Evolutionary conservation across 805 yeast genomes (phyloP).

Genomic region (Hanseniaspora clermontiae): DNA sequence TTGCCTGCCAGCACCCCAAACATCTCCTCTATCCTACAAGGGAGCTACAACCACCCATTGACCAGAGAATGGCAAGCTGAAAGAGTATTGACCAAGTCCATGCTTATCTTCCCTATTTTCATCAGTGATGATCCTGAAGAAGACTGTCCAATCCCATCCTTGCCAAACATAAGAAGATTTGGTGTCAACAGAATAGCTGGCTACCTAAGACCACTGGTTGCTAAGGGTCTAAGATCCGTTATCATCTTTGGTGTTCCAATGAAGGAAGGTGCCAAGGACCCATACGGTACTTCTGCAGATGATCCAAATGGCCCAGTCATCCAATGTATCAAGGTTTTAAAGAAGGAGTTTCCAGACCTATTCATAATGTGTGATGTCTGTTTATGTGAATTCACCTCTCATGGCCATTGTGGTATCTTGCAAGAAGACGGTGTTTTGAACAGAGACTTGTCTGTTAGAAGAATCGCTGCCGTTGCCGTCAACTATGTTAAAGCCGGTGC

Average conservation of each 20-base stretch:
- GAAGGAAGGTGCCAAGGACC: slow-evolving; percentile 63
- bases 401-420: slow-evolving; percentile 95
- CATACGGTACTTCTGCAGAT: slow-evolving; percentile 79
- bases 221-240: slow-evolving; percentile 74
- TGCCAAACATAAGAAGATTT: slow-evolving; percentile 79
- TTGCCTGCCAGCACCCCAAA: slow-evolving; percentile 44
- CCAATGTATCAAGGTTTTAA: slow-evolving; percentile 54
- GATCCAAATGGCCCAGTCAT: slow-evolving; percentile 95
- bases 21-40: slow-evolving; percentile 70
- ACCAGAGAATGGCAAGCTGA: slow-evolving; percentile 85
- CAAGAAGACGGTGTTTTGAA: slow-evolving; percentile 77
- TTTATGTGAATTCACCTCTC: slow-evolving; percentile 88
- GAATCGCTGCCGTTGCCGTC: slow-evolving; percentile 89
- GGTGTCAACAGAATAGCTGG: slow-evolving; percentile 71
- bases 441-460: slow-evolving; percentile 56
- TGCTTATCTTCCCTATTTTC: slow-evolving; percentile 89
- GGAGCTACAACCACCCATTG: slow-evolving; percentile 88
- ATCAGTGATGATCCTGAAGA: slow-evolving; percentile 72
- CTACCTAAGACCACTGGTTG: slow-evolving; percentile 54
- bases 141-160: slow-evolving; percentile 55
- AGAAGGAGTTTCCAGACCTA: slow-evolving; percentile 59
- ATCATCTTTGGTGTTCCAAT: slow-evolving; percentile 86
- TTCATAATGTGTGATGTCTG: slow-evolving; percentile 91
- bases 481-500: slow-evolving; percentile 95
- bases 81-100: slow-evolving; percentile 67